Conservation (phyloP, 805 yeast species). For the Yamadazyma takamatsuzukensis region DNA sequence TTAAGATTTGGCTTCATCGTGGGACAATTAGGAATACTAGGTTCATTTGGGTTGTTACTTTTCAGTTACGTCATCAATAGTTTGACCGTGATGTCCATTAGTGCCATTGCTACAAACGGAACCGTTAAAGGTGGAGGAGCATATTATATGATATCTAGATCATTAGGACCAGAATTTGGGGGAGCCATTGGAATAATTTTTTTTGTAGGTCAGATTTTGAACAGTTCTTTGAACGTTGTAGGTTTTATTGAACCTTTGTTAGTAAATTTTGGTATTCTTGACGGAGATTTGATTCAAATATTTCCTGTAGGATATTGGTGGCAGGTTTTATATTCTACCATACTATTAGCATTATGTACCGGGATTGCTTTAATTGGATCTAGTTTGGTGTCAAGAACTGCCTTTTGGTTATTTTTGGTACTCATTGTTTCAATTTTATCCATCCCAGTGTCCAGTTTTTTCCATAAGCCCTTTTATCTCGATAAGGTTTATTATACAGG, state of each 20-base stretch:
- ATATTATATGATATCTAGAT: constrained; percentile 92
- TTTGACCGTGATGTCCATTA: constrained; percentile 82
- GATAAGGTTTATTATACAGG: constrained; percentile 64
- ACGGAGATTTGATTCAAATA: constrained; percentile 53
- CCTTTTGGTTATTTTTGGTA: constrained; percentile 65
- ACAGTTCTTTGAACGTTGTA: constrained; percentile 88
- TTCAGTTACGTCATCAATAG: constrained; percentile 78
- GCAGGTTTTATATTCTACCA: constrained; percentile 68
- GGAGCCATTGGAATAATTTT: constrained; percentile 96
- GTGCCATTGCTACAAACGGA: constrained; percentile 97
- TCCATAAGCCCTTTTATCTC: constrained; percentile 57
- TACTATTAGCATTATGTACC: constrained; percentile 67
- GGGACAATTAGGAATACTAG: constrained; percentile 90
- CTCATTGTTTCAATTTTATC: constrained; percentile 71
- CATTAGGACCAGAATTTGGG: constrained; percentile 97
- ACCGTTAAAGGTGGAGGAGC: constrained; percentile 98
- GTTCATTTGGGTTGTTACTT: constrained; percentile 62
- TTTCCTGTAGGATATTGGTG: constrained; percentile 72
- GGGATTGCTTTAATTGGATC: constrained; percentile 79
- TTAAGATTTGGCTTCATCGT: constrained; percentile 91
- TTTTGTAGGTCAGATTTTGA: constrained; percentile 89
- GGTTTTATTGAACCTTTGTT: constrained; percentile 91
- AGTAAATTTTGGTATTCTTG: constrained; percentile 63
- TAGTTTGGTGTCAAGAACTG: constrained; percentile 75
- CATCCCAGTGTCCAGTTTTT: constrained; percentile 72